These are phyloP conservation scores for Saccharum hybrid DNA, from an alignment of 202 grass and related monocot genomes.

Conservation along the genomic window DNA sequence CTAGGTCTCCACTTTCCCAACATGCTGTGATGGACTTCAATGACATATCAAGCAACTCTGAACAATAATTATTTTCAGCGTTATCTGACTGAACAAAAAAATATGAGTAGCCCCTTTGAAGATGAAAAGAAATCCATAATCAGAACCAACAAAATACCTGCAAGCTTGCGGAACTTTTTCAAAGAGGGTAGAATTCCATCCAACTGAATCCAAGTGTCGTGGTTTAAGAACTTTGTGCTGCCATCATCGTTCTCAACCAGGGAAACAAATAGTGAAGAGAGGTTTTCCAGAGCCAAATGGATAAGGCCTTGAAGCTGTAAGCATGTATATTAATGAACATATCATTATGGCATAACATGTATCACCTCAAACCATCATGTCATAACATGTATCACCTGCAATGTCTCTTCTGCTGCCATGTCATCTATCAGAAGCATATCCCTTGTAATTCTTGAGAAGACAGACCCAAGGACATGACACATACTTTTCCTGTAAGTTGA, in stretches of 20 bases:
- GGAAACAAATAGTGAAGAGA: constrained; percentile 78
- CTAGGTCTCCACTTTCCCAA: constrained; percentile 88
- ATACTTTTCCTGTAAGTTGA: constrained; percentile 87
- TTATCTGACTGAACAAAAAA: constrained; percentile 28
- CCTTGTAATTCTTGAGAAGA: constrained; percentile 86
- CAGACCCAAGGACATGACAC: constrained; percentile 68
- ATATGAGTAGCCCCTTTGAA: constrained; percentile 10
- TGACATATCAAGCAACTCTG: constrained; percentile 97
- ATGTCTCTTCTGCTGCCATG: constrained; percentile 94
- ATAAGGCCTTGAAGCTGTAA: constrained; percentile 92
- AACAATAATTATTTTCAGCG: constrained; percentile 38
- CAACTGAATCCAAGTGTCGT: constrained; percentile 57
- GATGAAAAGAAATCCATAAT: constrained; percentile 24
- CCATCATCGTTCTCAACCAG: constrained; percentile 53
- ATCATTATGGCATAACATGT: constrained; percentile 6
- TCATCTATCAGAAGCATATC: constrained; percentile 97
- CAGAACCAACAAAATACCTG: constrained; percentile 57
- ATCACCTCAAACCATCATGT: constrained; percentile 25
- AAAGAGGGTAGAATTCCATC: constrained; percentile 75
- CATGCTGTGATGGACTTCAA: constrained; percentile 83
- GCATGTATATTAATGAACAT: constrained; percentile 42
- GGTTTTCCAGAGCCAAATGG: constrained; percentile 91
- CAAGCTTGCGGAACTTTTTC: constrained; percentile 83
- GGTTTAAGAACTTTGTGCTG: constrained; percentile 53
- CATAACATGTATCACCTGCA: constrained; percentile 67